A percentile compares a stretch with the other conserved stretches of the same genome.
These are phyloP conservation scores for Albugo candida DNA, from an alignment of 352 stramenopile genomes.

Conservation along the genomic window DNA sequence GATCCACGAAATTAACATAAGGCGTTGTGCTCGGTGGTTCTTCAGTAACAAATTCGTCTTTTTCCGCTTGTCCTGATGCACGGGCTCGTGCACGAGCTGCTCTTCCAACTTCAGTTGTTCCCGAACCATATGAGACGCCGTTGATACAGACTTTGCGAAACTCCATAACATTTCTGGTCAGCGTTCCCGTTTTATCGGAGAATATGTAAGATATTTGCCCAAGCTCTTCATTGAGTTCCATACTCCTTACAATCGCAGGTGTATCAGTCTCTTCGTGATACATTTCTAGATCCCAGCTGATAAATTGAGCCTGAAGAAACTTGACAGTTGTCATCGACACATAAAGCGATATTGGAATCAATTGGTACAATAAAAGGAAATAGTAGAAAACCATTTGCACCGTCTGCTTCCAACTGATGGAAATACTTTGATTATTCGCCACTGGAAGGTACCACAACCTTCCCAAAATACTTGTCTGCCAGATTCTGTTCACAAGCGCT, in stretches of 20 bases:
- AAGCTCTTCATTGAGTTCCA: conserved; percentile 83
- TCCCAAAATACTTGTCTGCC: conserved; percentile 48
- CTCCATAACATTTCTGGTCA: conserved; percentile 88
- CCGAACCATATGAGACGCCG: conserved; percentile 77
- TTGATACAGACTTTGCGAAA: conserved; percentile 89
- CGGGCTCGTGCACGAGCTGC: conserved; percentile 27
- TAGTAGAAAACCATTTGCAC: conserved; percentile 87
- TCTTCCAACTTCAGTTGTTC: conserved; percentile 60
- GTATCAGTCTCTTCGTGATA: conserved; percentile 86
- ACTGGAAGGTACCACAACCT: conserved; percentile 60
- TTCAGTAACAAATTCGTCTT: conserved; percentile 12
- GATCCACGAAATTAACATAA: conserved; percentile 66
- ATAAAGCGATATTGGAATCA: conserved; percentile 88
- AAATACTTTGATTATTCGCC: conserved; percentile 9
- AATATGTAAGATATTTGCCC: conserved; percentile 83
- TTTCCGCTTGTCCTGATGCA: conserved; percentile 15
- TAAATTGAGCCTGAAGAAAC: conserved; percentile 73
- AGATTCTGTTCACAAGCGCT: conserved; percentile 54
- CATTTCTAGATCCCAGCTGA: conserved; percentile 78
- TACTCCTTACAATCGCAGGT: conserved; percentile 57
- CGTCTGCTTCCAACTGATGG: conserved; percentile 19
- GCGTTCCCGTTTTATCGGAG: conserved; percentile 83
- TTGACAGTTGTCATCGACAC: conserved; percentile 82
- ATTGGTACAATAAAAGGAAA: conserved; percentile 79
- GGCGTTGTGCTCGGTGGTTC: conserved; percentile 45